Conservation (phyloP, 2,329 filamentous ascomycete genomes). For the Cladorrhinum sp. region DNA sequence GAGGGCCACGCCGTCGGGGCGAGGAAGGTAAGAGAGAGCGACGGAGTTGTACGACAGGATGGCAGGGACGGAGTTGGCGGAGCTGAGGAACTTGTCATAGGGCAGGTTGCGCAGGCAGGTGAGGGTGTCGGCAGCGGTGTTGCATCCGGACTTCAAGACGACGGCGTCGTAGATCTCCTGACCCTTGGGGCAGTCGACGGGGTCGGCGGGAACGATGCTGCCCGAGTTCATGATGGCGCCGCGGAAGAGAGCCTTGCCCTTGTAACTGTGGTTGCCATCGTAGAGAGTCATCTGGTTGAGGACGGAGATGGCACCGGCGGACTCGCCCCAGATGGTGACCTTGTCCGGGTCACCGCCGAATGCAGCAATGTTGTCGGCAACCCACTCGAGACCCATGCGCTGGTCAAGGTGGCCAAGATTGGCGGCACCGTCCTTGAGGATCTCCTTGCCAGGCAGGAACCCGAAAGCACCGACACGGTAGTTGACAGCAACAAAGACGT, state of each 20-base stretch:
- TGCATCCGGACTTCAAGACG: conserved; percentile 60
- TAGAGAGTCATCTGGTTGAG: conserved; percentile 74
- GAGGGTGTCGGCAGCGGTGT: conserved; percentile 53
- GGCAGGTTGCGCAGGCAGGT: conserved; percentile 61
- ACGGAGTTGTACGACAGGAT: conserved; percentile 66
- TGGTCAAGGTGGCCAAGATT: conserved; percentile 75
- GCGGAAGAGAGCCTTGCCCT: conserved; percentile 70
- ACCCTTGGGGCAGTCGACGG: conserved; percentile 62
- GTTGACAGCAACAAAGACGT: conserved; percentile 74
- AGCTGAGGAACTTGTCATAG: conserved; percentile 60
- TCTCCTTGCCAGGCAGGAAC: conserved; percentile 67
- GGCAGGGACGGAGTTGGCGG: conserved; percentile 67
- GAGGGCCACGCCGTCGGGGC: conserved; percentile 65
- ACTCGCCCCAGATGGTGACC: conserved; percentile 78
- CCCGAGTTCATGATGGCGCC: conserved; percentile 77
- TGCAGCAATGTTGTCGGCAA: conserved; percentile 69
- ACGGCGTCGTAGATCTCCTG: conserved; percentile 64
- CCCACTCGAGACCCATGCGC: conserved; percentile 69
- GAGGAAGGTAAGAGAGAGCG: conserved; percentile 69
- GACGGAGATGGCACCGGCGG: conserved; percentile 68
- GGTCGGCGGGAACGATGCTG: conserved; percentile 57
- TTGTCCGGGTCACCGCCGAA: conserved; percentile 79
- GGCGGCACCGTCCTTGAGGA: conserved; percentile 62
- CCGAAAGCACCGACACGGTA: conserved; percentile 75
- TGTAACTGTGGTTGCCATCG: conserved; percentile 69